Conservation (phyloP, 352 stramenopile species). For the Globisporangium okanoganense region DNA sequence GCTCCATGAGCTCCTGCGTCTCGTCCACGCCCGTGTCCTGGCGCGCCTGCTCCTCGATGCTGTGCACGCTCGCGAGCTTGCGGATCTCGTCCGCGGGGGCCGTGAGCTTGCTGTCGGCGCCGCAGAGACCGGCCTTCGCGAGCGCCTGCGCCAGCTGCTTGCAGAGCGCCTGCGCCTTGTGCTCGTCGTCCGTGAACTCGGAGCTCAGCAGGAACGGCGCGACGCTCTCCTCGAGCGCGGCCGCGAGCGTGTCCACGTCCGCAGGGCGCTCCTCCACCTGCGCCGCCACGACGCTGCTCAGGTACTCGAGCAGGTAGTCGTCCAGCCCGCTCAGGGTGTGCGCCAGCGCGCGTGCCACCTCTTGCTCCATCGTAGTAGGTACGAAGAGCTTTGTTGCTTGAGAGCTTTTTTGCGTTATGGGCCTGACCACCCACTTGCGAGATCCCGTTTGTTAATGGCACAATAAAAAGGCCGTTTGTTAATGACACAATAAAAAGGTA, state of each 20-base stretch:
- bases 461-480: not conserved
- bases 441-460: not conserved
- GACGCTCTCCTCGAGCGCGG: conserved; percentile 51
- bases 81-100: conserved; percentile 30
- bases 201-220: conserved; percentile 68
- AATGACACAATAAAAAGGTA: not conserved
- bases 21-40: conserved; percentile 42
- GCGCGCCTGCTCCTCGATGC: conserved; percentile 70
- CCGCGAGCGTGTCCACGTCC: conserved; percentile 31
- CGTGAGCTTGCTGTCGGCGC: conserved; percentile 16
- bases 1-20: conserved; percentile 63
- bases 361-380: conserved; percentile 44
- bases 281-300: conserved; percentile 49
- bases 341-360: conserved; percentile 41
- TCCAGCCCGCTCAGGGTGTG: conserved; percentile 56
- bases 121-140: conserved; percentile 22
- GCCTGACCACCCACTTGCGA: not conserved
- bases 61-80: conserved; percentile 56
- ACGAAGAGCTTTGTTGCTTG: not conserved
- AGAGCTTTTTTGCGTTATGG: not conserved
- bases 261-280: conserved; percentile 39
- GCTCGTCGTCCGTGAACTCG: conserved; percentile 42
- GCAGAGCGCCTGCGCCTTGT: conserved; percentile 35
- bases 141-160: conserved; percentile 33
- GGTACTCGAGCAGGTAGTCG: conserved; percentile 67